A percentile compares a stretch with the other conserved stretches of the same genome.
phyloP scores from a whole-genome alignment of 176 grass and related monocot genomes.

The Paspalum vaginatum region DNA sequence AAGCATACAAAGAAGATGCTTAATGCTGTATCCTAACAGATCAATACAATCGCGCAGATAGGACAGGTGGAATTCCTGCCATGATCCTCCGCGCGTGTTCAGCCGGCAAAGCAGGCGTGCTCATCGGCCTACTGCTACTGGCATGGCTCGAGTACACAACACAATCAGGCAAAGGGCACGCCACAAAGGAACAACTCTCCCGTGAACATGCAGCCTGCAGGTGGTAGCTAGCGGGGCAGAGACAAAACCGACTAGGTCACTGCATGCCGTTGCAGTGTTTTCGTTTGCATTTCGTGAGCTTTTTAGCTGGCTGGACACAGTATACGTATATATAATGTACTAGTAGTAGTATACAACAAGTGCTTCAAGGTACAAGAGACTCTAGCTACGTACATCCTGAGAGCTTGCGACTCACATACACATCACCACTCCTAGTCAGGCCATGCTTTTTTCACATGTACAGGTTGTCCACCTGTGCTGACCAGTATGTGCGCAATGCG shows the following conservation, averaged over 20 bases:
- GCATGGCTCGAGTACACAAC: neutral
- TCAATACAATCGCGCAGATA: neutral
- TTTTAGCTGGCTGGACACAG: neutral
- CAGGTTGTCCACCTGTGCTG: neutral
- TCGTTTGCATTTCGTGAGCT: neutral
- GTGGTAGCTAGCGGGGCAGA: neutral
- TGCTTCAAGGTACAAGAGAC: neutral
- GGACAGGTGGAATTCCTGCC: too few species aligned
- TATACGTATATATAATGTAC: neutral
- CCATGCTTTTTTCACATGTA: constrained; percentile 13
- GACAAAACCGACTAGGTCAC: neutral
- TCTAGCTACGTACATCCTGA: neutral
- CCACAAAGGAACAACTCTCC: constrained; percentile 21
- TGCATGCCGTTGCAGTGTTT: neutral
- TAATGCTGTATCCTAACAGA: neutral
- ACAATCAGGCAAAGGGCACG: neutral
- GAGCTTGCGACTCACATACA: neutral
- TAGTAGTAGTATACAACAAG: neutral
- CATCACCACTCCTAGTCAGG: neutral
- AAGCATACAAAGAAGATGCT: neutral
- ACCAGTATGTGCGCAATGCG: neutral
- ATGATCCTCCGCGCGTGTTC: neutral
- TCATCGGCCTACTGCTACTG: neutral
- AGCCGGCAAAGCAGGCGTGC: neutral
- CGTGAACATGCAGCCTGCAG: constrained; percentile 11